Evolutionary conservation across 257 asterid species (phyloP).

Genomic region (Ehretia macrophylla): DNA sequence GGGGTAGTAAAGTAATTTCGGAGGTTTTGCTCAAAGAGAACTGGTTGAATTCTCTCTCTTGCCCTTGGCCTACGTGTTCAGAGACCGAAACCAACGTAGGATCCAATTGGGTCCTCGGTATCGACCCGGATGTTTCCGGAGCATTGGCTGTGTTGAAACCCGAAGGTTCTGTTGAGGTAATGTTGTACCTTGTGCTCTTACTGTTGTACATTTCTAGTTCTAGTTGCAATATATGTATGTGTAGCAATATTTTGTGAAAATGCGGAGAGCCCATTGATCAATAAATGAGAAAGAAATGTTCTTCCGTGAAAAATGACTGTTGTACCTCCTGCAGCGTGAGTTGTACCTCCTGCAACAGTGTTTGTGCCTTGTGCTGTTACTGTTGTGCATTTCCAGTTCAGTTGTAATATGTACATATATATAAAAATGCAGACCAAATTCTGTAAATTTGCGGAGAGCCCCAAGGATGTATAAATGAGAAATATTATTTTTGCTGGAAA

Average conservation of each 20-base stretch:
- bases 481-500: too few relatives aligned
- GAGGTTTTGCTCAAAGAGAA: constrained; percentile 44
- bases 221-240: background rate
- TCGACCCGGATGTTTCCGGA: constrained; percentile 79
- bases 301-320: background rate
- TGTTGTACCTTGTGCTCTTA: background rate
- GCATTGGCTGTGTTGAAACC: constrained; percentile 73
- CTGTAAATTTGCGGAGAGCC: too few relatives aligned
- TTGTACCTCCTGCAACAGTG: too few relatives aligned
- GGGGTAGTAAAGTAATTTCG: constrained; percentile 25
- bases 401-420: too few relatives aligned
- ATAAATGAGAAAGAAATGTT: background rate
- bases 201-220: constrained; percentile 6
- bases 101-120: constrained; percentile 61
- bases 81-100: constrained; percentile 16
- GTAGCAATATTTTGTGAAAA: background rate
- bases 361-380: too few relatives aligned
- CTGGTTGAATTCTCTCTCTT: constrained; percentile 63
- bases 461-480: too few relatives aligned
- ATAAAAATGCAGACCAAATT: too few relatives aligned
- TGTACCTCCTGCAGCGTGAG: too few relatives aligned
- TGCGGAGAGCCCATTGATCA: background rate
- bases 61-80: constrained; percentile 35
- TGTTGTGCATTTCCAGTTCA: too few relatives aligned
- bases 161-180: constrained; percentile 52